These are phyloP conservation scores for Panaeolus cyanescens DNA, from an alignment of 768 basidiomycete genomes.

Conservation along the genomic window DNA sequence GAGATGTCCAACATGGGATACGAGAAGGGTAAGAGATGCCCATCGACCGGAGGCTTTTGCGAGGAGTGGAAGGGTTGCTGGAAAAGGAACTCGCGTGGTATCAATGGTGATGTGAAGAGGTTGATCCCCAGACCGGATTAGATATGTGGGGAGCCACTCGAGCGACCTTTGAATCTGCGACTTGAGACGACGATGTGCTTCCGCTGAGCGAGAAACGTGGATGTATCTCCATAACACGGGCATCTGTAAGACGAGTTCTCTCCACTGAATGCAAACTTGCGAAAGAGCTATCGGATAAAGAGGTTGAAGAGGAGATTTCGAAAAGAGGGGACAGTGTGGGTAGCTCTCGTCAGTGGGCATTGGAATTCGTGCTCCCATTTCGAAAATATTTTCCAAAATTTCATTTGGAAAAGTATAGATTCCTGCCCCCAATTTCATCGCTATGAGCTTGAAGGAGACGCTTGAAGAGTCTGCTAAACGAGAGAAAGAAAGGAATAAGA, in stretches of 20 bases:
- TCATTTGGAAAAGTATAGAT: constrained; percentile 26
- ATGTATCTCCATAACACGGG: constrained; percentile 23
- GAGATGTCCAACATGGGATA: constrained; percentile 27
- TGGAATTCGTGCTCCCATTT: constrained; percentile 16
- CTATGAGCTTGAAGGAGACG: background rate
- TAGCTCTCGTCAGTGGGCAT: constrained; percentile 24
- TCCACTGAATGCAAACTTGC: constrained; percentile 27
- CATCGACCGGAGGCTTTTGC: constrained; percentile 19
- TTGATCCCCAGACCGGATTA: constrained; percentile 17
- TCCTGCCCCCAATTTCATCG: constrained; percentile 8
- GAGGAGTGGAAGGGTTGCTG: constrained; percentile 10
- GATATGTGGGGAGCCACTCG: constrained; percentile 24
- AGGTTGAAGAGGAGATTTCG: constrained; percentile 18
- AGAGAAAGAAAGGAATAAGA: background rate
- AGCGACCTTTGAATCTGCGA: constrained; percentile 15
- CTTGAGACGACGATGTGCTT: constrained; percentile 22
- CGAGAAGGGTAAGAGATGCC: constrained; percentile 25
- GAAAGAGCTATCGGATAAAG: constrained; percentile 19
- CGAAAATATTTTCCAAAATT: constrained; percentile 27
- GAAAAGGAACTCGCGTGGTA: constrained; percentile 23
- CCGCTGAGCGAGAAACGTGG: constrained; percentile 22
- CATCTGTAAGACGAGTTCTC: constrained; percentile 17
- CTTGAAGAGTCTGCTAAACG: background rate
- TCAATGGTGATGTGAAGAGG: constrained; percentile 27
- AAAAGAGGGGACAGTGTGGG: constrained; percentile 25